Evolutionary conservation across 148 eudicot genomes (phyloP).

Genomic region (Camellia japonica): DNA sequence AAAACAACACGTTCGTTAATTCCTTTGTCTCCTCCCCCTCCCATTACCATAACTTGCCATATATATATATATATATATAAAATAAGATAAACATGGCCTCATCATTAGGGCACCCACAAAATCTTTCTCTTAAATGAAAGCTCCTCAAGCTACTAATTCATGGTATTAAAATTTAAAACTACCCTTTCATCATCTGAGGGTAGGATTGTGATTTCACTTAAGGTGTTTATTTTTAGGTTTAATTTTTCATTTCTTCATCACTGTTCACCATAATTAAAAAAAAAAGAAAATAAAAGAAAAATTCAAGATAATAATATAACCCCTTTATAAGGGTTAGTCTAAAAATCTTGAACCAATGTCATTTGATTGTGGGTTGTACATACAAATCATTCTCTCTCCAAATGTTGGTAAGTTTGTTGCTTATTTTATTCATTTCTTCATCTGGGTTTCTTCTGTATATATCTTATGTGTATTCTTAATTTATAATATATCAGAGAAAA

Average conservation of each 20-base stretch:
- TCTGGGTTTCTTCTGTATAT: slow-evolving; percentile 2
- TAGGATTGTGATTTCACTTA: background rate
- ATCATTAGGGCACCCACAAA: background rate
- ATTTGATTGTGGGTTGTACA: background rate
- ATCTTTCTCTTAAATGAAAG: background rate
- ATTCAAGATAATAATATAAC: too few species aligned
- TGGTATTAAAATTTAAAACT: background rate
- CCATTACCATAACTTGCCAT: background rate
- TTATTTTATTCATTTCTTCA: slow-evolving; percentile 20
- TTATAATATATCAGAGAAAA: background rate
- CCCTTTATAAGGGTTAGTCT: slow-evolving; percentile 13
- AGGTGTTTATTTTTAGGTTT: slow-evolving; percentile 8
- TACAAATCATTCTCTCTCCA: slow-evolving; percentile 13
- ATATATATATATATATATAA: background rate
- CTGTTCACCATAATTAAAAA: slow-evolving; percentile 9
- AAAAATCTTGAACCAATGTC: slow-evolving; percentile 4
- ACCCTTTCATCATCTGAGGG: slow-evolving; percentile 6
- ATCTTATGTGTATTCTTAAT: too few species aligned
- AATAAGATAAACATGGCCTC: background rate
- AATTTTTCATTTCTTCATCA: background rate
- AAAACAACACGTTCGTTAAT: slow-evolving; percentile 20
- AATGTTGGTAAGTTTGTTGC: slow-evolving; percentile 18
- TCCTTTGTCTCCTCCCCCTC: background rate
- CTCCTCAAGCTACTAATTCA: background rate
- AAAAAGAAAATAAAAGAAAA: background rate